Conservation (phyloP, 805 yeast species). For the Schwanniomyces occidentalis region DNA sequence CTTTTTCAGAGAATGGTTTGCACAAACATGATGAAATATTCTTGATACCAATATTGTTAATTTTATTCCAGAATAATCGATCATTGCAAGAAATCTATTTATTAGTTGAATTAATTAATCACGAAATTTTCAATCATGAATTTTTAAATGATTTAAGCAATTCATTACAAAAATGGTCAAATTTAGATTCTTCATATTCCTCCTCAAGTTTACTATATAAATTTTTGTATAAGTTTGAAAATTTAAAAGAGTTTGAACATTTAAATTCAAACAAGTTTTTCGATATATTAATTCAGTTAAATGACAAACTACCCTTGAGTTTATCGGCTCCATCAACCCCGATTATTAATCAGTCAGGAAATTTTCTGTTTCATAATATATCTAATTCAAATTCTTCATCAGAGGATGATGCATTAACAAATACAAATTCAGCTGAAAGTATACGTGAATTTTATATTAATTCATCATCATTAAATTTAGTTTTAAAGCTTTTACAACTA, state of each 20-base stretch:
- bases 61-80: conserved; percentile 26
- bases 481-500: conserved; percentile 34
- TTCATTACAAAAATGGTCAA: conserved; percentile 29
- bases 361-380: conserved; percentile 2
- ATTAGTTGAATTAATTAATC: conserved; percentile 34
- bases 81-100: conserved; percentile 26
- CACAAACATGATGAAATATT: conserved; percentile 41
- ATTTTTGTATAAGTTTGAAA: conserved; percentile 21
- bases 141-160: conserved; percentile 26
- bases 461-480: conserved; percentile 32
- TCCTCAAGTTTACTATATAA: conserved; percentile 20
- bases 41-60: conserved; percentile 36
- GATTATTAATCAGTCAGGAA: conserved; percentile 13
- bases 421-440: not conserved
- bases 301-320: conserved; percentile 44
- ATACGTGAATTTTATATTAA: conserved; percentile 6
- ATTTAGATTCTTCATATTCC: conserved; percentile 16
- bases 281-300: conserved; percentile 37
- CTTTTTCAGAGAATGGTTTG: conserved; percentile 38
- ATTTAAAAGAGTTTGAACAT: conserved; percentile 32
- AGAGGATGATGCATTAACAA: conserved; percentile 1
- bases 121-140: conserved; percentile 29
- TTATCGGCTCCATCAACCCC: conserved; percentile 47
- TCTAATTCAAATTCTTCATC: not conserved
- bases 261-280: conserved; percentile 31